phyloP scores from a whole-genome alignment of 306 rosid species.

The Prunus mira region DNA sequence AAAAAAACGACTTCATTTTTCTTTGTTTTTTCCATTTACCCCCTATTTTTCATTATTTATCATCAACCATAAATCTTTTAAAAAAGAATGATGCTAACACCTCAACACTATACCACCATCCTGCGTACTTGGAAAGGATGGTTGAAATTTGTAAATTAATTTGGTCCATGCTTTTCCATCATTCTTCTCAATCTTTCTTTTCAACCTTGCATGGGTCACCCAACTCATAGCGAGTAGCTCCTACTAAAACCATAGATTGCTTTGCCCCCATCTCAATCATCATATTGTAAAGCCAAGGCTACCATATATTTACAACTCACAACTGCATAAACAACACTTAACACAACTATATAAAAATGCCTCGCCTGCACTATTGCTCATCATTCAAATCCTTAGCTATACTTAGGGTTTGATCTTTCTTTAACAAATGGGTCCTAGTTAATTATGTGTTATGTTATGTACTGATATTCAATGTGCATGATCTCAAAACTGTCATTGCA shows the following conservation, averaged over 20 bases:
- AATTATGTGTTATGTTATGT: neutral
- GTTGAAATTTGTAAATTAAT: neutral
- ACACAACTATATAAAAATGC: neutral
- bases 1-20: neutral
- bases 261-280: constrained; percentile 45
- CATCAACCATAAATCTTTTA: neutral
- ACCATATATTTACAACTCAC: constrained; percentile 6
- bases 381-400: neutral
- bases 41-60: neutral
- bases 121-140: constrained; percentile 19
- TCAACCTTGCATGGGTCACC: constrained; percentile 33
- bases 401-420: neutral
- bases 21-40: too few relatives aligned
- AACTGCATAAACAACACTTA: constrained; percentile 2
- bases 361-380: constrained; percentile 6
- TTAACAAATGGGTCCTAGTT: neutral
- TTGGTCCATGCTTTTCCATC: constrained; percentile 37
- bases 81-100: constrained; percentile 23
- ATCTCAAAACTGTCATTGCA: neutral
- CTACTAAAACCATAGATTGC: constrained; percentile 46
- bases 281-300: constrained; percentile 19
- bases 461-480: neutral
- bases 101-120: constrained; percentile 12
- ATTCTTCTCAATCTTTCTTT: constrained; percentile 30
- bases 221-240: constrained; percentile 14